phyloP scores from a whole-genome alignment of 768 basidiomycete species.

The Rhizopogon vinicolor region DNA sequence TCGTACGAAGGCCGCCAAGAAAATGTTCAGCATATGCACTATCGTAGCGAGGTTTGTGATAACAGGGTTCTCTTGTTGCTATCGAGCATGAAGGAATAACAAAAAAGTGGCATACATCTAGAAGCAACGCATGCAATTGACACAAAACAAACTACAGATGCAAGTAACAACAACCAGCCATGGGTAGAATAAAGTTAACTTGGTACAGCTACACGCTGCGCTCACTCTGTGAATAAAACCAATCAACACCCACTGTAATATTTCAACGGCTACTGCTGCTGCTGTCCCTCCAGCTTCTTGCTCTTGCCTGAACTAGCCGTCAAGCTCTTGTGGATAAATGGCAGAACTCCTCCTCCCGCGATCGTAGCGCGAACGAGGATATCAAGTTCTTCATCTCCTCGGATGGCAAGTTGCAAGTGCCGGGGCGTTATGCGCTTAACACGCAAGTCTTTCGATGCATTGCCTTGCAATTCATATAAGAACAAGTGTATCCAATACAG shows the following conservation, averaged over 20 bases:
- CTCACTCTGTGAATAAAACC: too few species aligned
- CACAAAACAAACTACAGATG: constrained; percentile 1
- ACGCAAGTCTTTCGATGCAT: constrained; percentile 95
- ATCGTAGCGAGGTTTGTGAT: too few species aligned
- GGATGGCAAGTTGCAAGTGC: constrained; percentile 93
- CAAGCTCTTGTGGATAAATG: constrained; percentile 85
- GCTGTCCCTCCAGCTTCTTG: constrained; percentile 37
- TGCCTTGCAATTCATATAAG: constrained; percentile 46
- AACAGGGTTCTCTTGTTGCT: too few species aligned
- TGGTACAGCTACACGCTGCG: too few species aligned
- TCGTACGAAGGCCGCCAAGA: too few species aligned
- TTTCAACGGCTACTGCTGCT: background rate
- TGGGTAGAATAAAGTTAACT: background rate
- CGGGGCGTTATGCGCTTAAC: constrained; percentile 97
- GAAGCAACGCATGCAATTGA: background rate
- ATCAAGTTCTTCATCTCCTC: constrained; percentile 97
- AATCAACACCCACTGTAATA: background rate
- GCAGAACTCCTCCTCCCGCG: constrained; percentile 83
- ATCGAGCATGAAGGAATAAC: too few species aligned
- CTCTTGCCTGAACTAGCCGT: constrained; percentile 47
- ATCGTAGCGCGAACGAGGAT: constrained; percentile 92
- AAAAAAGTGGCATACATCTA: too few species aligned
- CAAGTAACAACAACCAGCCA: background rate
- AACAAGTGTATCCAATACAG: background rate
- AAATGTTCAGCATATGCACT: too few species aligned